These are phyloP conservation scores for Pseudogymnoascus sp. DNA, from an alignment of 2,329 filamentous ascomycete genomes.

Conservation along the genomic window DNA sequence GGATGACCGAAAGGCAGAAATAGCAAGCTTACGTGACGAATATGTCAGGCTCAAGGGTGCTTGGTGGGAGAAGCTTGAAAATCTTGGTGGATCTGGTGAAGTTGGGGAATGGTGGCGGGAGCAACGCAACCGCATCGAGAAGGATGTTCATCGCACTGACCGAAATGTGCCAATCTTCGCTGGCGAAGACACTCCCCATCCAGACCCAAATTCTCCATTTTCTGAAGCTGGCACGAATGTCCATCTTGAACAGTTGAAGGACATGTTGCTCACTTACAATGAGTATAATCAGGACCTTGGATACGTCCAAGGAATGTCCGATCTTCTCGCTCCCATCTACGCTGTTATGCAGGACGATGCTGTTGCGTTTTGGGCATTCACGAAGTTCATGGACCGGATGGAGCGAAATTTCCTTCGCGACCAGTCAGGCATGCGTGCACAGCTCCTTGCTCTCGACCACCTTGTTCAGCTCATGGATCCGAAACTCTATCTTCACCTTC, in stretches of 20 bases:
- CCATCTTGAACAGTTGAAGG: conserved; percentile 97
- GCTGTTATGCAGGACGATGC: conserved; percentile 97
- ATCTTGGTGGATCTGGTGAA: conserved; percentile 71
- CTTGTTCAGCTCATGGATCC: conserved; percentile 96
- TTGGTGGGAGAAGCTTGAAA: conserved; percentile 93
- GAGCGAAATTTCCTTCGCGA: conserved; percentile 94
- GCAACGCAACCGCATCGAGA: conserved; percentile 93
- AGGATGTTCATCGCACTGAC: conserved; percentile 96
- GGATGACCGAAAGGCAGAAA: conserved; percentile 75
- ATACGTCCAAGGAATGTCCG: conserved; percentile 98
- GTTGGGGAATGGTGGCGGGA: conserved; percentile 95
- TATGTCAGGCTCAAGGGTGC: conserved; percentile 89
- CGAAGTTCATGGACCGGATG: conserved; percentile 96
- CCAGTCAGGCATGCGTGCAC: conserved; percentile 90
- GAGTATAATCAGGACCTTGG: conserved; percentile 94
- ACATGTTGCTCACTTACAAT: conserved; percentile 97
- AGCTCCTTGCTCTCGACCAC: conserved; percentile 86
- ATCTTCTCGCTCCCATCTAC: conserved; percentile 91
- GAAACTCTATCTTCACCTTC: conserved; percentile 82
- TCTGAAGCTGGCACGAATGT: conserved; percentile 91
- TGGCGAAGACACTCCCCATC: conserved; percentile 93
- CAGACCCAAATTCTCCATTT: conserved; percentile 92
- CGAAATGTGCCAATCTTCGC: conserved; percentile 91
- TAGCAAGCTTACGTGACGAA: conserved; percentile 82
- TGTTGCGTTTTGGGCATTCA: conserved; percentile 93